Evolutionary conservation across 169 alveolate species (phyloP).

Genomic region (Blepharisma undulans): DNA sequence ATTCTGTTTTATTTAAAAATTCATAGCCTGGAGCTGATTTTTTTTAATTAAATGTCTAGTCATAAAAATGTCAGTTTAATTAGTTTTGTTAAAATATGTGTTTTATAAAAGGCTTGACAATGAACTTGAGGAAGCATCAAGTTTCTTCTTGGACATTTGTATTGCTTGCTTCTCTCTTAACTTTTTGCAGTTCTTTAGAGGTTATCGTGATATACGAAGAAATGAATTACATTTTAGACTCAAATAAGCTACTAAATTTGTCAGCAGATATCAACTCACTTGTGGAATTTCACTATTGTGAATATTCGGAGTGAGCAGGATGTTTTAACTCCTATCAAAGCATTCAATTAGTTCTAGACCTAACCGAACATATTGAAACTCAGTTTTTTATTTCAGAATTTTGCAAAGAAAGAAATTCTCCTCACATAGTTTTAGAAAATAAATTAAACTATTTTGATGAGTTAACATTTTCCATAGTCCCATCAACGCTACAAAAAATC

Average conservation of each 20-base stretch:
- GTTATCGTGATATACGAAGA: neutral
- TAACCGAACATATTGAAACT: neutral
- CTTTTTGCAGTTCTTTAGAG: neutral
- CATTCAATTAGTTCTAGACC: neutral
- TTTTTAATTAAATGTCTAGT: too few relatives aligned
- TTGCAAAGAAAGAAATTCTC: neutral
- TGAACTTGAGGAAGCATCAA: neutral
- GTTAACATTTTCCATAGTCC: neutral
- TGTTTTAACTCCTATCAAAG: neutral
- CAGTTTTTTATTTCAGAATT: neutral
- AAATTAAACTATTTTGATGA: neutral
- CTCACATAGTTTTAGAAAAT: neutral
- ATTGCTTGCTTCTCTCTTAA: neutral
- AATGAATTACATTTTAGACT: too few relatives aligned
- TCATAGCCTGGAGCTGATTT: too few relatives aligned
- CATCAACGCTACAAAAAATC: neutral
- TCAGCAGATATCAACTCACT: neutral
- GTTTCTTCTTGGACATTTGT: neutral
- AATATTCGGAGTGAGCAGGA: neutral
- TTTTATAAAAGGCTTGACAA: neutral
- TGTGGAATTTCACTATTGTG: neutral
- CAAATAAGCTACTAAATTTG: neutral
- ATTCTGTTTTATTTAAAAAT: too few relatives aligned
- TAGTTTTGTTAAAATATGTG: too few relatives aligned
- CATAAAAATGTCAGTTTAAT: too few relatives aligned